Evolutionary conservation across 805 yeast species (phyloP), one percentile per base, ranked within the genome.

Genomic region (Kluyveromyces starmeri): DNA sequence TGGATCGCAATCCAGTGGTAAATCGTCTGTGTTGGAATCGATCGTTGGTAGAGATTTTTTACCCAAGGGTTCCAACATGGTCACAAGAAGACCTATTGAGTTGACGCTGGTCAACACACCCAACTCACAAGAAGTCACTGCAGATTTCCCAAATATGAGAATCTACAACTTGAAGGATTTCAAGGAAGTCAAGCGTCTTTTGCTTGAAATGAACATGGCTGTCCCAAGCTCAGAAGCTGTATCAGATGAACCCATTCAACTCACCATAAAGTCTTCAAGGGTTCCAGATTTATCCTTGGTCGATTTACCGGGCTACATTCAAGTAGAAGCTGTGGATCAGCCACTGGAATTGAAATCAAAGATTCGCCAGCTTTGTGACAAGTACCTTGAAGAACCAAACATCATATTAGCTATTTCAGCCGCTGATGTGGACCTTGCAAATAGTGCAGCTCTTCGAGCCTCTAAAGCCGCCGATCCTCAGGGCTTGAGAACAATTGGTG

Each of bases 11-110:
- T 83, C 95, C 6, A 83, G 95, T 27, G 99, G 99, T 28, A 92
- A 92, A 58, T 85, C 96, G 0, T 89, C 97, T 1, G 98, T 92
- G 1, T 68, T 92, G 31, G 98, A 92, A 57, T 75, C 96, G 5
- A 83, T 92, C 38, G 99, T 92, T 4, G 99, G 99, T n/a, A 95
- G 83, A 47, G 96, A 92, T 55, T 92, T 92, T 47, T 64, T 92
- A 38, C 99, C 99, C 22, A 92, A 92, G 58, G 99, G 99, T 20
- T 75, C 84, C 27, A 92, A 94, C 54, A 94, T 92, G 98, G 98
- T 94, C 21, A 92, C 99, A 0, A 74, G 97, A 57, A 72, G 98
- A 48, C 99, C 99, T 2, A 89, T 92, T 30, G 99, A 92, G 61
- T 68, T 92, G 44, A 94, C 98, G 0, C 66, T 92, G 32, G 79